A percentile compares a stretch with the other conserved stretches of the same genome.
These are phyloP conservation scores for Recurvomyces mirabilis DNA, from an alignment of 495 filamentous ascomycete genomes.

Conservation along the genomic window DNA sequence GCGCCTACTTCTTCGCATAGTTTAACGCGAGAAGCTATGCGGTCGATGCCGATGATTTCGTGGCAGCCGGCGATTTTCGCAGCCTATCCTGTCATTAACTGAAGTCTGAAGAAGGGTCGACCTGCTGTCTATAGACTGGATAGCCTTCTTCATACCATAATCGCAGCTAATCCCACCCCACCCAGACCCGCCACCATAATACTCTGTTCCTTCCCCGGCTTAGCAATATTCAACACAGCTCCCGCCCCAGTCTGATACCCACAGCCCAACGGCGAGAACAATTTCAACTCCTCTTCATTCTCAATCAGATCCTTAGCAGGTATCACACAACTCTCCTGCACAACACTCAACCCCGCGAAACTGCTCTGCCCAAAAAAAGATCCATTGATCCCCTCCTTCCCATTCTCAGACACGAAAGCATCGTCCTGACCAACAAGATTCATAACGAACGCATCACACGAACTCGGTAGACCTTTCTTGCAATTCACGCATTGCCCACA, in stretches of 20 bases:
- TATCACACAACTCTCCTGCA: slow-evolving; percentile 24
- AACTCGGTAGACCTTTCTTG: slow-evolving; percentile 1
- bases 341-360: slow-evolving; percentile 21
- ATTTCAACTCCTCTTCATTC: slow-evolving; percentile 19
- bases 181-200: slow-evolving; percentile 21
- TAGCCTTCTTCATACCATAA: slow-evolving; percentile 20
- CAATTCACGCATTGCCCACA: slow-evolving; percentile 29
- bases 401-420: slow-evolving; percentile 1
- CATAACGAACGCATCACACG: neutral
- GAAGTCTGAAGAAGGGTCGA: too few species aligned
- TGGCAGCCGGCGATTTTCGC: slow-evolving; percentile 15
- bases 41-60: slow-evolving; percentile 22
- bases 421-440: neutral
- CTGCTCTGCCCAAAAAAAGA: slow-evolving; percentile 24
- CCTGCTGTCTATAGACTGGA: too few species aligned
- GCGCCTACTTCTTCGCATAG: slow-evolving; percentile 19
- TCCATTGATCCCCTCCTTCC: slow-evolving; percentile 7
- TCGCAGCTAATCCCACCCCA: slow-evolving; percentile 20
- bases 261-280: slow-evolving; percentile 34
- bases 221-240: slow-evolving; percentile 13
- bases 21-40: slow-evolving; percentile 11
- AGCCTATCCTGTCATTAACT: slow-evolving; percentile 8
- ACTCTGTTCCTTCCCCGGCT: slow-evolving; percentile 8
- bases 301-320: slow-evolving; percentile 18
- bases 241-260: slow-evolving; percentile 35